Evolutionary conservation across 495 filamentous ascomycete species (phyloP).

Genomic region (Penicillium macrosclerotiorum): DNA sequence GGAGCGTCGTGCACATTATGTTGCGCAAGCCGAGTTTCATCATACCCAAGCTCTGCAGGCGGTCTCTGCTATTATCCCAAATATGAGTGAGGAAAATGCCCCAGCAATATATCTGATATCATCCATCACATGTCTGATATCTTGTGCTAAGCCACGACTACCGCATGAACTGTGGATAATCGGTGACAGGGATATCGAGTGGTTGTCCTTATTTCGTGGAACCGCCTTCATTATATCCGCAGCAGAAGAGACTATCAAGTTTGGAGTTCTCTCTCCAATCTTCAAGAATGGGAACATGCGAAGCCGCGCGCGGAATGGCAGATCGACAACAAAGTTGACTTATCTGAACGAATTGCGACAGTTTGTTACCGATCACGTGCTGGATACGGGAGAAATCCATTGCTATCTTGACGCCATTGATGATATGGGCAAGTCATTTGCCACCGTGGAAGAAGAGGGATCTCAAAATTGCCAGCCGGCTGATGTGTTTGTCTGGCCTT

Average conservation of each 20-base stretch:
- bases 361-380: slow-evolving; percentile 11
- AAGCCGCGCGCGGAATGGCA: slow-evolving; percentile 3
- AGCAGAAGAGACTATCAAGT: neutral
- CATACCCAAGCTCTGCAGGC: slow-evolving; percentile 39
- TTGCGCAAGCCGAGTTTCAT: slow-evolving; percentile 34
- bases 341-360: slow-evolving; percentile 6
- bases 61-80: slow-evolving; percentile 28
- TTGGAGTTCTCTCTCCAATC: slow-evolving; percentile 9
- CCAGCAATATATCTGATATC: slow-evolving; percentile 39
- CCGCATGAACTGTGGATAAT: slow-evolving; percentile 32
- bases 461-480: slow-evolving; percentile 9
- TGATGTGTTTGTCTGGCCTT: slow-evolving; percentile 41
- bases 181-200: slow-evolving; percentile 25
- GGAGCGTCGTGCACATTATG: slow-evolving; percentile 30
- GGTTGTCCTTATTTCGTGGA: slow-evolving; percentile 9
- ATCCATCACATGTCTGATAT: slow-evolving; percentile 34
- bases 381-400: slow-evolving; percentile 3
- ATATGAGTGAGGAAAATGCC: slow-evolving; percentile 32
- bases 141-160: slow-evolving; percentile 33
- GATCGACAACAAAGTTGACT: slow-evolving; percentile 4
- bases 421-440: slow-evolving; percentile 14
- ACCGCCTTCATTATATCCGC: slow-evolving; percentile 5
- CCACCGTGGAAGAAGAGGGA: slow-evolving; percentile 4
- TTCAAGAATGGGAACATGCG: slow-evolving; percentile 3
- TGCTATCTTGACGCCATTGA: slow-evolving; percentile 12